Percentiles rank a stretch among this genome's conserved stretches.
Evolutionary conservation across 345 rosid genomes (phyloP).

Genomic region (Anacardium occidentale): DNA sequence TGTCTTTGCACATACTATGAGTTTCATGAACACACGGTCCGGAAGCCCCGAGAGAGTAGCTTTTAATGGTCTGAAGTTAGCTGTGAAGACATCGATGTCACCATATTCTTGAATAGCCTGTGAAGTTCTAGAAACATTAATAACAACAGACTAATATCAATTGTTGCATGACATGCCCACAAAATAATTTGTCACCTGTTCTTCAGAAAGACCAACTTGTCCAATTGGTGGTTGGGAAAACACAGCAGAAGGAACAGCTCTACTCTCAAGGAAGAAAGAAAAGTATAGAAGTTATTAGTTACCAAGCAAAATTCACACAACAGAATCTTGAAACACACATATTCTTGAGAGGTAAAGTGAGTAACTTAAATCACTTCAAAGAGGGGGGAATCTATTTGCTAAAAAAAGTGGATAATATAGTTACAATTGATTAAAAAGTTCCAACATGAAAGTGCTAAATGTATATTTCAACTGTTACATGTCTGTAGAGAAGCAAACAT

Average conservation of each 20-base stretch:
- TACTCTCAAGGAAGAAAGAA: slow-evolving; percentile 23
- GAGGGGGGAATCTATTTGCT: too few species aligned
- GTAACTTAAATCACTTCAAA: too few species aligned
- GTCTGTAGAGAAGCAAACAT: background rate
- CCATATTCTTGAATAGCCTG: slow-evolving; percentile 81
- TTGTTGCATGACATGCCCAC: slow-evolving; percentile 10
- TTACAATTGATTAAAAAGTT: background rate
- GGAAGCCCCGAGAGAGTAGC: slow-evolving; percentile 96
- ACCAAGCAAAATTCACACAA: slow-evolving; percentile 8
- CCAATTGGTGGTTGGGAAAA: slow-evolving; percentile 98
- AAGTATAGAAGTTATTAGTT: background rate
- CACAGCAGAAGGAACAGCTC: slow-evolving; percentile 92
- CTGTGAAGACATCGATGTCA: slow-evolving; percentile 76
- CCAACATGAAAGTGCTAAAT: background rate
- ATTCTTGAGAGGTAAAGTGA: background rate
- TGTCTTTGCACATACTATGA: slow-evolving; percentile 76
- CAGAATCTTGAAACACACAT: background rate
- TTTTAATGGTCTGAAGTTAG: slow-evolving; percentile 88
- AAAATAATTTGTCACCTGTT: slow-evolving; percentile 52
- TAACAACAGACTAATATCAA: slow-evolving; percentile 17
- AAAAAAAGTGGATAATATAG: too few species aligned
- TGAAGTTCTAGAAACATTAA: slow-evolving; percentile 25
- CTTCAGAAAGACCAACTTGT: slow-evolving; percentile 87
- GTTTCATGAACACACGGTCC: slow-evolving; percentile 83
- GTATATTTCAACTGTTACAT: background rate